Evolutionary conservation across 1,284 basidiomycete species (phyloP).

Genomic region (Athelia sp.): DNA sequence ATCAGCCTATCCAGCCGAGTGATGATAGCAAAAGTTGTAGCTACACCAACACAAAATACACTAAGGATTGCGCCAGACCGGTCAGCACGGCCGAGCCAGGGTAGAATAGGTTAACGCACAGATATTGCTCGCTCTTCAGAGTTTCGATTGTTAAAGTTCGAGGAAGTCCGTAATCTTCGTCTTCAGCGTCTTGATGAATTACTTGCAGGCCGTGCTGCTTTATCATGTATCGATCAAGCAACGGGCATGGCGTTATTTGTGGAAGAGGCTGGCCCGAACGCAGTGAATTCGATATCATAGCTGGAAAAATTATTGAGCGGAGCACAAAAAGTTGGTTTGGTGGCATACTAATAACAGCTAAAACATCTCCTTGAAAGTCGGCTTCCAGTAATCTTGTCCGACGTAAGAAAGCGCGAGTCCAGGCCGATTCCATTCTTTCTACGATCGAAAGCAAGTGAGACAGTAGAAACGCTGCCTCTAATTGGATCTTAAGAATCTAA

Average conservation of each 20-base stretch:
- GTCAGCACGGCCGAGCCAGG: conserved; percentile 1
- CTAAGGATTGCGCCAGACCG: conserved; percentile 25
- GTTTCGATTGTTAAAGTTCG: conserved; percentile 59
- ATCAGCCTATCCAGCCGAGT: conserved; percentile 67
- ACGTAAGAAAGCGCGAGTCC: conserved; percentile 72
- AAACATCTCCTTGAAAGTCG: conserved; percentile 78
- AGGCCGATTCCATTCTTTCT: conserved; percentile 62
- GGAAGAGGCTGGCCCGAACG: conserved; percentile 76
- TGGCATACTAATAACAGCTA: conserved; percentile 70
- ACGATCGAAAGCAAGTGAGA: conserved; percentile 63
- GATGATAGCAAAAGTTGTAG: conserved; percentile 63
- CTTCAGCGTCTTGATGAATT: conserved; percentile 59
- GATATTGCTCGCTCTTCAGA: conserved; percentile 64
- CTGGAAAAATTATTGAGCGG: conserved; percentile 25
- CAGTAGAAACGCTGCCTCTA: conserved; percentile 56
- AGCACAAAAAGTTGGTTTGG: background rate
- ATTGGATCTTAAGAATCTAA: conserved; percentile 17
- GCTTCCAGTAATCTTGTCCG: conserved; percentile 76
- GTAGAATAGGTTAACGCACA: conserved; percentile 36
- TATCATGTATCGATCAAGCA: conserved; percentile 73
- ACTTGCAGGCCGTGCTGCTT: conserved; percentile 58
- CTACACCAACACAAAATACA: conserved; percentile 72
- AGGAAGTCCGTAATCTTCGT: conserved; percentile 60
- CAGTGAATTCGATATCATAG: conserved; percentile 66
- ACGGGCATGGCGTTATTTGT: conserved; percentile 82